These are phyloP conservation scores for Ramaria sp. DNA, from an alignment of 768 basidiomycete genomes.

Conservation along the genomic window DNA sequence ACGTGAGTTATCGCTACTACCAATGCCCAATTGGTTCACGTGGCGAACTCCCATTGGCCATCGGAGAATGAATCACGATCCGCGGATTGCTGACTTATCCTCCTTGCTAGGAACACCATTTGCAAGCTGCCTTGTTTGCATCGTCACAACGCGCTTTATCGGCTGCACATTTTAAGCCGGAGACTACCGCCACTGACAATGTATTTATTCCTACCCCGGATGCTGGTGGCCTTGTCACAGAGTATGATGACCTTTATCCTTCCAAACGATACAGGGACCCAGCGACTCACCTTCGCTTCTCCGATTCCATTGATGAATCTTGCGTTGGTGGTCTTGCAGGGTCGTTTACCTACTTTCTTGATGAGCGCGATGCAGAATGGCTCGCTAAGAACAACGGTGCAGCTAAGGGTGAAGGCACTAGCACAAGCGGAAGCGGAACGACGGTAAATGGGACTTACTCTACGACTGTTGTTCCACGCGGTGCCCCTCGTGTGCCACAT, in stretches of 20 bases:
- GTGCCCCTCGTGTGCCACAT: background rate
- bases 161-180: conserved; percentile 23
- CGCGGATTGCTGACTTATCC: conserved; percentile 44
- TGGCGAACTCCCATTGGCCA: conserved; percentile 39
- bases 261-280: conserved; percentile 65
- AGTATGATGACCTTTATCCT: conserved; percentile 73
- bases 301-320: conserved; percentile 78
- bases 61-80: conserved; percentile 30
- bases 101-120: conserved; percentile 39
- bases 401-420: conserved; percentile 77
- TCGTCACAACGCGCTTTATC: conserved; percentile 37
- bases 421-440: conserved; percentile 22
- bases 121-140: conserved; percentile 47
- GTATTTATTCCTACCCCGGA: conserved; percentile 92
- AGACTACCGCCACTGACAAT: conserved; percentile 23
- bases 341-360: conserved; percentile 86
- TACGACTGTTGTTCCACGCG: conserved; percentile 40
- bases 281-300: conserved; percentile 64
- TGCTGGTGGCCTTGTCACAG: conserved; percentile 66
- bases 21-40: conserved; percentile 21
- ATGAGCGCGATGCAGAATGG: conserved; percentile 94
- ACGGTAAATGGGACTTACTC: conserved; percentile 24
- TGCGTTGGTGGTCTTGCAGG: conserved; percentile 48
- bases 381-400: conserved; percentile 84
- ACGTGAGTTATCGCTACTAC: conserved; percentile 49